Conservation (phyloP, 805 yeast species). For the Starmerella bacillaris region DNA sequence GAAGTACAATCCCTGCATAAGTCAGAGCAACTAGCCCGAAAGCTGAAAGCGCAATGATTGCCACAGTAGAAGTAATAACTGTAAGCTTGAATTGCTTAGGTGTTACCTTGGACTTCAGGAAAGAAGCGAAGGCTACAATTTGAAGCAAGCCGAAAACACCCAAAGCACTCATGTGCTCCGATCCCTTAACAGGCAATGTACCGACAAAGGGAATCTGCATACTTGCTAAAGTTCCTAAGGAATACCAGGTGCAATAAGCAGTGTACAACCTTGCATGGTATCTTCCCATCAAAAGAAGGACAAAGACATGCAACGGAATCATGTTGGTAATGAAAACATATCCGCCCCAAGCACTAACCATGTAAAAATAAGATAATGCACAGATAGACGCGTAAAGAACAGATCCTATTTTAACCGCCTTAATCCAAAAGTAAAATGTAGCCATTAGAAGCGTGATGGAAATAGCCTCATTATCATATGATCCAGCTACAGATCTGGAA, state of each 20-base stretch:
- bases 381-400: constrained; percentile 67
- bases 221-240: constrained; percentile 90
- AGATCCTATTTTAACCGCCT: constrained; percentile 79
- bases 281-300: constrained; percentile 83
- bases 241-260: constrained; percentile 91
- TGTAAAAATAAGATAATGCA: constrained; percentile 82
- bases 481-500: constrained; percentile 95
- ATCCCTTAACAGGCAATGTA: constrained; percentile 86
- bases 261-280: constrained; percentile 67
- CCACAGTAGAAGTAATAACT: constrained; percentile 34
- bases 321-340: constrained; percentile 95
- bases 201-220: constrained; percentile 99
- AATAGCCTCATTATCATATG: constrained; percentile 97
- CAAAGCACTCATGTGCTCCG: constrained; percentile 95
- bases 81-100: constrained; percentile 45
- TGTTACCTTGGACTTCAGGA: constrained; percentile 55
- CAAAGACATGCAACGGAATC: constrained; percentile 88
- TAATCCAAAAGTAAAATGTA: constrained; percentile 90
- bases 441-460: constrained; percentile 92
- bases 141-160: constrained; percentile 94
- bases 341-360: constrained; percentile 99
- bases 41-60: constrained; percentile 45
- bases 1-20: constrained; percentile 83
- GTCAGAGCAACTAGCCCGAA: constrained; percentile 63
- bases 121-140: constrained; percentile 70